These are phyloP conservation scores for Manihot esculenta DNA, from an alignment of 441 rosid species.

Conservation along the genomic window DNA sequence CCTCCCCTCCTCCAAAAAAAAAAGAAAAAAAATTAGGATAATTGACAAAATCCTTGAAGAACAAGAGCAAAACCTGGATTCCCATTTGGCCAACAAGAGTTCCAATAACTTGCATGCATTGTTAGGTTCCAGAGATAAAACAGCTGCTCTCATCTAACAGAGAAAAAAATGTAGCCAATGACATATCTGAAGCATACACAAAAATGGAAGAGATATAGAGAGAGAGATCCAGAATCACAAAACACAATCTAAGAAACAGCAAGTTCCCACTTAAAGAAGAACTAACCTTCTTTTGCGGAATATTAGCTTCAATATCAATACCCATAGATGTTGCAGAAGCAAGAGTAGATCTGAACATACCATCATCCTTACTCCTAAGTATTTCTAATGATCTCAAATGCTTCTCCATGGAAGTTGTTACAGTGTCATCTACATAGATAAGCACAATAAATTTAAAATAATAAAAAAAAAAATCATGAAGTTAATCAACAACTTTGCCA, in stretches of 20 bases:
- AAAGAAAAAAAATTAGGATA: too few species aligned
- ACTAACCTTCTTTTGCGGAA: conserved; percentile 74
- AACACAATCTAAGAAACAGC: not conserved
- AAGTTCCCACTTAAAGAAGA: not conserved
- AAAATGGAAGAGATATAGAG: not conserved
- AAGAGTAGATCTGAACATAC: conserved; percentile 25
- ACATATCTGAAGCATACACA: not conserved
- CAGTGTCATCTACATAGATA: conserved; percentile 36
- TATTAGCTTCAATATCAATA: conserved; percentile 56
- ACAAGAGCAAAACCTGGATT: conserved; percentile 63
- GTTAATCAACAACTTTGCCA: not conserved
- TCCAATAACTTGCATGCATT: conserved; percentile 66
- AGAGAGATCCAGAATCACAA: not conserved
- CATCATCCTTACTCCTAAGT: conserved; percentile 44
- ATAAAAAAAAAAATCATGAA: conserved; percentile 2
- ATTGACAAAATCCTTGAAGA: conserved; percentile 12
- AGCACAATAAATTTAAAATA: conserved; percentile 15
- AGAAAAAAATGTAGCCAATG: conserved; percentile 15
- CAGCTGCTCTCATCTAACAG: conserved; percentile 63
- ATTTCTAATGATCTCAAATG: conserved; percentile 60
- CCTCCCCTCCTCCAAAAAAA: too few species aligned
- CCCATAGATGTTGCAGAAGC: conserved; percentile 43
- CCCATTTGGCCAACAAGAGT: conserved; percentile 65
- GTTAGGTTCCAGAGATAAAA: conserved; percentile 62
- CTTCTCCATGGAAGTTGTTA: conserved; percentile 64